A percentile compares a stretch with the other conserved stretches of the same genome.
Conservation (phyloP, 441 rosid species). For the Gossypium schwendimanii region DNA sequence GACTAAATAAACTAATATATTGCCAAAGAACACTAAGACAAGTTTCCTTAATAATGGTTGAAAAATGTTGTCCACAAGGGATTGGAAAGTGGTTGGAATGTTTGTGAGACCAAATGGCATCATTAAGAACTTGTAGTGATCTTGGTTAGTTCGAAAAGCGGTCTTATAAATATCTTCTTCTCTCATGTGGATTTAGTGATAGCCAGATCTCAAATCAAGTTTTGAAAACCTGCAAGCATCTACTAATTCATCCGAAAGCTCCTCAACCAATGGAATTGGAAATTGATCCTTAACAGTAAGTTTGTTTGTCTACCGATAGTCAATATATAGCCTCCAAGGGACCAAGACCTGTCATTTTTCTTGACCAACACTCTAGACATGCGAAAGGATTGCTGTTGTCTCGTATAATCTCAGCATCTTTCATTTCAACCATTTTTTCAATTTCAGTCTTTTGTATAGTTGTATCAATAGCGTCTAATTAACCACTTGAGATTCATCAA, state of each 20-base stretch:
- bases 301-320: neutral
- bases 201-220: neutral
- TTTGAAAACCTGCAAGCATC: neutral
- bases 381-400: neutral
- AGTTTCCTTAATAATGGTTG: neutral
- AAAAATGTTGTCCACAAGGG: neutral
- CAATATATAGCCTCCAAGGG: neutral
- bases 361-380: neutral
- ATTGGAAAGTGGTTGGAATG: neutral
- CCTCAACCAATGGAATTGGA: neutral
- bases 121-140: neutral
- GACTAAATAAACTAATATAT: neutral
- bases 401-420: neutral
- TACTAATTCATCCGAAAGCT: neutral
- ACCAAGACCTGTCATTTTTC: neutral
- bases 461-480: neutral
- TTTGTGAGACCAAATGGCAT: neutral
- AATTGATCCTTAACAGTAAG: neutral
- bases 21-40: neutral
- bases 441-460: neutral
- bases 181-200: neutral
- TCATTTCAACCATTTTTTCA: neutral
- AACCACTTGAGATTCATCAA: neutral
- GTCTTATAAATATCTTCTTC: neutral
- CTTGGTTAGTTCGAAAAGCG: neutral